Percentiles rank a stretch among this genome's conserved stretches.
Conservation (phyloP, 371 early-diverging fungal species). For the Paramicrosporidium saccamoebae region DNA sequence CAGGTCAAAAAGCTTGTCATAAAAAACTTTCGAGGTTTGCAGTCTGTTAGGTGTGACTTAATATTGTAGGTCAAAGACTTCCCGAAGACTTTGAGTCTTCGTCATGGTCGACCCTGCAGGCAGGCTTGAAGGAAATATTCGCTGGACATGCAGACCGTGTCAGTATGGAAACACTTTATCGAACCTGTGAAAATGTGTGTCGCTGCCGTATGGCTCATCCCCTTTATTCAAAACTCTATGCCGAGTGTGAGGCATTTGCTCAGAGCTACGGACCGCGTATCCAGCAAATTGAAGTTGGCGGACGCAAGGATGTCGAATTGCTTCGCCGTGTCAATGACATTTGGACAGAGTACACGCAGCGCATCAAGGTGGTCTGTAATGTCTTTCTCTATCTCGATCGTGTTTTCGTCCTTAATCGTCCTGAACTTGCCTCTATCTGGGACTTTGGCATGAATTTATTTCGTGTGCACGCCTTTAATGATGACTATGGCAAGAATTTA, state of each 20-base stretch:
- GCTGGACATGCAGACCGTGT: too few species aligned
- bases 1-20: too few species aligned
- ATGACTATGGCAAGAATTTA: slow-evolving; percentile 6
- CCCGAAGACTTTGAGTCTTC: too few species aligned
- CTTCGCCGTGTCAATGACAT: slow-evolving; percentile 13
- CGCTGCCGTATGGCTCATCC: slow-evolving; percentile 22
- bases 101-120: too few species aligned
- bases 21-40: too few species aligned
- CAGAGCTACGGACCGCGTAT: slow-evolving; percentile 6
- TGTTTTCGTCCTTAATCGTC: slow-evolving; percentile 35
- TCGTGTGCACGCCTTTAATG: slow-evolving; percentile 15
- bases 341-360: slow-evolving; percentile 26
- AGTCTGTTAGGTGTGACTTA: too few species aligned
- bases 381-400: slow-evolving; percentile 71
- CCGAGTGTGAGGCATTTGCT: slow-evolving; percentile 14
- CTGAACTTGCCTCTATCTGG: slow-evolving; percentile 29
- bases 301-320: slow-evolving; percentile 7
- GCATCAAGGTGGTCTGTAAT: slow-evolving; percentile 30
- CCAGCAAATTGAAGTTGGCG: slow-evolving; percentile 3
- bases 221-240: slow-evolving; percentile 17
- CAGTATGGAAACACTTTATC: slow-evolving; percentile 54
- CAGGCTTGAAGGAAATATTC: too few species aligned
- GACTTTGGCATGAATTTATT: slow-evolving; percentile 43
- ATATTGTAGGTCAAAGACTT: too few species aligned
- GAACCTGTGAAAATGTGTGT: slow-evolving; percentile 44